Base-by-base conservation (phyloP, 345 rosid species). In the Gossypium ekmanianum region DNA sequence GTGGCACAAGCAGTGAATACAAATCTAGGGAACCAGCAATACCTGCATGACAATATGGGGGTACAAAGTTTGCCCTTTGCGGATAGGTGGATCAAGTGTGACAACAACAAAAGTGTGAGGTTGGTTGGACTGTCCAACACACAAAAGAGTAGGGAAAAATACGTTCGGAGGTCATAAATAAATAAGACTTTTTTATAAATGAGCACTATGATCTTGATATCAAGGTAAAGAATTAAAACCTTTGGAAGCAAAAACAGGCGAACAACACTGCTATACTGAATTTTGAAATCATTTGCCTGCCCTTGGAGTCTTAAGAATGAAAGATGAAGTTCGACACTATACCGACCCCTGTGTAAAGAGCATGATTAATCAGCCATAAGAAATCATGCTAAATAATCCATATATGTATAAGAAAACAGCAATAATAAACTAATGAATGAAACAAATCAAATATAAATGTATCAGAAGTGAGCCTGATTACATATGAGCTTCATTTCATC, bases 281-380 rank as follows among this genome's bases (percentile, higher is more conserved):
- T 93, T 85, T 95, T 95, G 83, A 95, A 95, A 84, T 94, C 99
- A 79, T 95, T 95, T 70, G 98, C 98, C 87, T 90, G 96, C 70
- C 98, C 99, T 88, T 86, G 93, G 61, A 93, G 88, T 59, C 94
- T 90, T 78, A 95, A 80, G 83, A 95, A 93, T 59, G 99, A 93
- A 61, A 84, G 82, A 82, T 95, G 98, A 83, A 95, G 97, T 84
- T 95, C 97, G 75, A 95, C 98, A 80, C 86, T 90, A 78, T 93
- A 93, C 52, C 97, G 96, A 81, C 99, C 99, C 94, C 99, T 95
- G 76, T n/a, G 77, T 16, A 75, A 77, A 73, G 70, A 45, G 66
- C 39, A 54, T 18, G 50, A 22, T 66, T 50, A 26, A 41, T 79
- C 68, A 82, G 74, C 39, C 39, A 66, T n/a, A 63, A 12, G 10